These are phyloP conservation scores for Penicillium herquei DNA, from an alignment of 495 filamentous ascomycete species.

Conservation along the genomic window DNA sequence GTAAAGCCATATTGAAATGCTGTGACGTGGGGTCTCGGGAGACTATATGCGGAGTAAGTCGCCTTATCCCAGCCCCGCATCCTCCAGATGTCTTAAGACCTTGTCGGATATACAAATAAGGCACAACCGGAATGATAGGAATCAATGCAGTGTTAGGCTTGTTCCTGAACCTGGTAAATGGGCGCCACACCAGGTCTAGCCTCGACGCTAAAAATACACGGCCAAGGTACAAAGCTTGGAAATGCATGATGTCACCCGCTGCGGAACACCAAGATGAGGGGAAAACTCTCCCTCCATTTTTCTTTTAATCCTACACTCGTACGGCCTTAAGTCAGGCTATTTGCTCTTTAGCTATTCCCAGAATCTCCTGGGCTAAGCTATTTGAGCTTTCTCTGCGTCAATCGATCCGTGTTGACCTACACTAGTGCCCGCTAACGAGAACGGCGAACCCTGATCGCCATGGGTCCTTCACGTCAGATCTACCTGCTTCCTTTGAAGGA, in stretches of 20 bases:
- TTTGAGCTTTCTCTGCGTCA: slow-evolving; percentile 1
- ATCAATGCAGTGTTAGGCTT: neutral
- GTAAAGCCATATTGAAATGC: too few species aligned
- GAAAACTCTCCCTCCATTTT: slow-evolving; percentile 5
- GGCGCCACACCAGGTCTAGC: slow-evolving; percentile 9
- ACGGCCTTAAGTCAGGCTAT: slow-evolving; percentile 12
- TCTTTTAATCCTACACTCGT: slow-evolving; percentile 1
- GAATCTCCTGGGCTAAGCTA: slow-evolving; percentile 3
- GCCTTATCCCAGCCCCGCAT: neutral
- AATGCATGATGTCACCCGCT: slow-evolving; percentile 20
- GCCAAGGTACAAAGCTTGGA: slow-evolving; percentile 8
- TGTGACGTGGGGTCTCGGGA: too few species aligned
- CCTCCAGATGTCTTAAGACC: neutral
- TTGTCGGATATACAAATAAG: neutral
- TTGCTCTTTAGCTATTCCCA: slow-evolving; percentile 13
- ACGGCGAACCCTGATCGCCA: slow-evolving; percentile 9
- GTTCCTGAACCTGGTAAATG: neutral
- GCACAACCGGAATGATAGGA: neutral
- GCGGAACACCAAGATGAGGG: slow-evolving; percentile 9
- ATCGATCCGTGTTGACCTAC: neutral
- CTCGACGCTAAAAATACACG: slow-evolving; percentile 17
- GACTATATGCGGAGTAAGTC: too few species aligned
- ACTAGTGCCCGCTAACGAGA: neutral
- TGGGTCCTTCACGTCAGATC: slow-evolving; percentile 50
- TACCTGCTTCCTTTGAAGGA: slow-evolving; percentile 90